Percentiles rank a stretch among this genome's conserved stretches.
Conservation (phyloP, 495 filamentous ascomycete genomes). For the Aspergillus saccharolyticus region DNA sequence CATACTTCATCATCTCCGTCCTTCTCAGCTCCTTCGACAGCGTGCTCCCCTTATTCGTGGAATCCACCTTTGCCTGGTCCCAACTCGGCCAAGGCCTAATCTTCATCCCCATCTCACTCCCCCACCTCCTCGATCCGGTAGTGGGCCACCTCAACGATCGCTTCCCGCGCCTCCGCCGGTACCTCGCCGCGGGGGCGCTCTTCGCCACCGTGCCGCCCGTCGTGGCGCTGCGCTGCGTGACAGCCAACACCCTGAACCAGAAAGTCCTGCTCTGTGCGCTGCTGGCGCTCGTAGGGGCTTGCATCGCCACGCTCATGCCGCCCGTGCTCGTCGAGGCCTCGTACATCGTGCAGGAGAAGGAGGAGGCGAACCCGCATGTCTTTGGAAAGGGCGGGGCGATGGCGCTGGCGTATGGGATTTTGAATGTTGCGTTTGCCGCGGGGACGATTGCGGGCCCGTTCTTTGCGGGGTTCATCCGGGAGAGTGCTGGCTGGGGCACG, state of each 20-base stretch:
- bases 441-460: constrained; percentile 57
- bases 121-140: constrained; percentile 59
- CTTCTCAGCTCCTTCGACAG: constrained; percentile 48
- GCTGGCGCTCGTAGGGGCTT: constrained; percentile 56
- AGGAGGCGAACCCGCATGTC: constrained; percentile 46
- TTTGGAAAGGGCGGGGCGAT: constrained; percentile 49
- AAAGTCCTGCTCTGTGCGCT: constrained; percentile 66
- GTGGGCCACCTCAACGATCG: constrained; percentile 59
- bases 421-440: constrained; percentile 50
- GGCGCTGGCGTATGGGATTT: constrained; percentile 54
- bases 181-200: constrained; percentile 58
- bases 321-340: constrained; percentile 66
- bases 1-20: constrained; percentile 46
- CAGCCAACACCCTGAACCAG: constrained; percentile 50
- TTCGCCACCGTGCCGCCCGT: constrained; percentile 53
- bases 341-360: constrained; percentile 56
- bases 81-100: constrained; percentile 69
- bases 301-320: constrained; percentile 52
- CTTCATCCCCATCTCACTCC: constrained; percentile 65
- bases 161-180: constrained; percentile 56
- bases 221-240: constrained; percentile 64
- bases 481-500: constrained; percentile 53
- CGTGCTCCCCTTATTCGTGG: constrained; percentile 62
- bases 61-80: constrained; percentile 60
- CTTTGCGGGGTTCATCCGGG: constrained; percentile 53